Conservation (phyloP, 192 early-diverging fungal genomes). For the Rhizoclosmatium globosum region DNA sequence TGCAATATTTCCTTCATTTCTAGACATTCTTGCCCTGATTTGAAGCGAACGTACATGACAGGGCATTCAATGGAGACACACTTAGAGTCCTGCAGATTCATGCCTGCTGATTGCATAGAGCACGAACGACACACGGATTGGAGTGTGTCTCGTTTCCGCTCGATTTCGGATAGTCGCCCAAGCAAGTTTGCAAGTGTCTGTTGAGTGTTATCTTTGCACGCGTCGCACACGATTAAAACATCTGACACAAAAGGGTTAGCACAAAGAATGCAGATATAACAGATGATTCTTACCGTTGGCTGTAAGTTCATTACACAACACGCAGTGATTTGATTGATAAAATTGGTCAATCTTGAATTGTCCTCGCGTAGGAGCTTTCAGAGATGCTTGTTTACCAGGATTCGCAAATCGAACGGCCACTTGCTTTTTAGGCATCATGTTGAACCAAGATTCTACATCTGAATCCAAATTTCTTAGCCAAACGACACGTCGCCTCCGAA, state of each 20-base stretch:
- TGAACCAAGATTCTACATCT: slow-evolving; percentile 77
- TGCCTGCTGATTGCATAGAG: slow-evolving; percentile 45
- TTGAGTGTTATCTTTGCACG: slow-evolving; percentile 34
- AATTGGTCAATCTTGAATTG: slow-evolving; percentile 72
- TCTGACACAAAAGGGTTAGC: not conserved
- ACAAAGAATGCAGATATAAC: not conserved
- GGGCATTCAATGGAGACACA: slow-evolving; percentile 73
- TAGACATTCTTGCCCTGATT: slow-evolving; percentile 37
- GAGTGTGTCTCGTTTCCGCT: slow-evolving; percentile 49
- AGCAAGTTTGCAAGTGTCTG: slow-evolving; percentile 26
- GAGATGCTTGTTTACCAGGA: slow-evolving; percentile 4
- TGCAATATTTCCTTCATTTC: slow-evolving; percentile 8
- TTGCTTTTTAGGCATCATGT: slow-evolving; percentile 73
- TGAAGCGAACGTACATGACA: slow-evolving; percentile 53
- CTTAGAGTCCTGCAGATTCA: slow-evolving; percentile 48
- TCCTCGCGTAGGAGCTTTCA: slow-evolving; percentile 9
- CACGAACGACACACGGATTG: slow-evolving; percentile 62
- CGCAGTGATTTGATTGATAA: slow-evolving; percentile 71
- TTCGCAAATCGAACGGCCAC: slow-evolving; percentile 51
- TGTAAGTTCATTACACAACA: slow-evolving; percentile 63
- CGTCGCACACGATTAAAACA: slow-evolving; percentile 39
- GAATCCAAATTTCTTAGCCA: slow-evolving; percentile 33
- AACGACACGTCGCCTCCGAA: slow-evolving; percentile 28
- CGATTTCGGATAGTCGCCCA: slow-evolving; percentile 36
- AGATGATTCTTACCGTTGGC: slow-evolving; percentile 43